Base-by-base conservation (phyloP, 805 yeast genomes). In the Teunomyces funiuensis region DNA sequence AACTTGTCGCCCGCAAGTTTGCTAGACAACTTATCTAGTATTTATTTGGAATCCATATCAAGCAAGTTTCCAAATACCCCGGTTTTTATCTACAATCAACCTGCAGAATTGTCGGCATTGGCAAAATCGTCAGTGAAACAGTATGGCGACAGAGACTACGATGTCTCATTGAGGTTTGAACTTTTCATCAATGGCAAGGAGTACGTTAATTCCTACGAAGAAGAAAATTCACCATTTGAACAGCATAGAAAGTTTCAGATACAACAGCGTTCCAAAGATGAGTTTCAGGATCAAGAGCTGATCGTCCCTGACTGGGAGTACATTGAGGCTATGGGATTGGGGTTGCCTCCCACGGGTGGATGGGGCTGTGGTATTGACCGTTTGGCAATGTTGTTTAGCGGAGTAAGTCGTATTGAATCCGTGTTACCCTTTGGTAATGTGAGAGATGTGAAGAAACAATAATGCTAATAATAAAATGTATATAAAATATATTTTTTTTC, bases 291-390 rank as follows among this genome's bases (percentile, higher is more conserved):
- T 53, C 52, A 56, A 4, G 96, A 88, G 45, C 62, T 81, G 4
- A 67, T 84, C 27, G 58, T 83, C 0, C 87, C 95, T 0, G 99
- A 93, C 58, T 65, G 77, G 53, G 71, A 72, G 36, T 93, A 80
- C 57, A 78, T 89, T 1, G 73, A 77, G 31, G 77, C 83, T 11
- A 82, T 93, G 90, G 91, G 88, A 57, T 87, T 83, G 75, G 98
- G 96, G 1, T 76, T 93, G 66, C 97, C 98, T 3, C 99, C 99
- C 1, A 91, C 97, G 3, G 98, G 96, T 2, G 99, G 99, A 0
- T 87, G 97, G 87, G 99, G 99, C 0, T 67, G 95, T 45, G 99
- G 99, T 0, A 74, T 93, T 15, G 99, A 93, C 57, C 64, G 99
- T 40, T 61, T 93, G 27, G 81, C 83, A 39, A 88, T 91, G 97